phyloP scores from a whole-genome alignment of 2,329 filamentous ascomycete genomes.

The Fulvia fulva region DNA sequence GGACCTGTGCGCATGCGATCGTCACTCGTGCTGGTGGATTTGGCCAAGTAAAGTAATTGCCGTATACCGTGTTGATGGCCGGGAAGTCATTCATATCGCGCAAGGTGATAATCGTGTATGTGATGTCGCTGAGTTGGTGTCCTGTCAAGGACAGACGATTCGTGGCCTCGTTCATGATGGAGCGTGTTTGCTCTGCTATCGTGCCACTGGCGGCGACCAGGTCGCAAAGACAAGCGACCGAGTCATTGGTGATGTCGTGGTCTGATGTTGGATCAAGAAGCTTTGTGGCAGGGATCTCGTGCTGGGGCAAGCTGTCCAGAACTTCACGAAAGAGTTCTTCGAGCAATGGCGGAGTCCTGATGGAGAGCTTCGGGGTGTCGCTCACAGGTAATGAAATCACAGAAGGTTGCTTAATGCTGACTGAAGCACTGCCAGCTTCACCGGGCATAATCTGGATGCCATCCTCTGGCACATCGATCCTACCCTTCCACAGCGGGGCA shows the following conservation, averaged over 20 bases:
- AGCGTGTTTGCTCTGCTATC: constrained; percentile 39
- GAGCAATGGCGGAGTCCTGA: constrained; percentile 62
- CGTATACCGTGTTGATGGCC: constrained; percentile 70
- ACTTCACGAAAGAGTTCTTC: constrained; percentile 57
- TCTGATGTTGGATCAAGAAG: too few relatives aligned
- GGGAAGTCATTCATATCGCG: constrained; percentile 77
- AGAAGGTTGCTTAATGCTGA: constrained; percentile 58
- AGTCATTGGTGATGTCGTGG: not conserved
- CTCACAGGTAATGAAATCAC: constrained; percentile 31
- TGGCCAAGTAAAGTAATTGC: constrained; percentile 66
- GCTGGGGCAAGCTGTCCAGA: constrained; percentile 22
- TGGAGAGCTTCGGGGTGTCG: constrained; percentile 11
- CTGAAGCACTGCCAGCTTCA: constrained; percentile 73
- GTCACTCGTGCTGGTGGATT: constrained; percentile 85
- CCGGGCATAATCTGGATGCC: constrained; percentile 56
- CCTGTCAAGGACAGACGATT: constrained; percentile 26
- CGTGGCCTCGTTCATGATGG: constrained; percentile 38
- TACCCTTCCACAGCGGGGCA: constrained; percentile 63
- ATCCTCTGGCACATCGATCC: constrained; percentile 58
- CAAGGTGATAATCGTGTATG: constrained; percentile 62
- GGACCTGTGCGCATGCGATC: constrained; percentile 66
- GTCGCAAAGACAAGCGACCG: constrained; percentile 21
- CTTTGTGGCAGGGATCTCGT: not conserved
- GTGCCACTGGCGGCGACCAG: constrained; percentile 33
- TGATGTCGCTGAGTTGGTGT: constrained; percentile 29